phyloP scores from a whole-genome alignment of 108 stramenopile species.

The Discostella stelligeroides region DNA sequence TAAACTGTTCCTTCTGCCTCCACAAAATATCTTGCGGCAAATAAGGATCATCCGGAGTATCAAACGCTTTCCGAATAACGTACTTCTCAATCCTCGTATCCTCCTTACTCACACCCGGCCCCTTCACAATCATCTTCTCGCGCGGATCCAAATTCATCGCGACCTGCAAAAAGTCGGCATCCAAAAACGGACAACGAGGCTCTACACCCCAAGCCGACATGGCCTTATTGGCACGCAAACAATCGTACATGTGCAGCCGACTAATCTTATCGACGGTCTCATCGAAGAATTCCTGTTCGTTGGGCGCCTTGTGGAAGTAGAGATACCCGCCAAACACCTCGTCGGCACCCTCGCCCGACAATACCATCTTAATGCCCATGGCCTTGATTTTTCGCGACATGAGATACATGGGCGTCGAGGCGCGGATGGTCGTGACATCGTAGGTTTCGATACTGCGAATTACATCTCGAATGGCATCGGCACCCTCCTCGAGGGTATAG shows the following conservation, averaged over 20 bases:
- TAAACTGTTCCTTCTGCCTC: slow-evolving; percentile 99
- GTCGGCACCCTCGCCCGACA: slow-evolving; percentile 97
- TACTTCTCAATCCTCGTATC: slow-evolving; percentile 95
- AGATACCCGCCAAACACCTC: slow-evolving; percentile 99
- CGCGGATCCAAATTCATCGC: slow-evolving; percentile 95
- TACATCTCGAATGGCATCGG: slow-evolving; percentile 96
- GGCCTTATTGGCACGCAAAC: slow-evolving; percentile 98
- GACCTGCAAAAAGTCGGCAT: slow-evolving; percentile 95
- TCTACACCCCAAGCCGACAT: slow-evolving; percentile 99
- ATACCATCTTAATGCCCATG: slow-evolving; percentile 99
- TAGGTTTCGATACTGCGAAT: slow-evolving; percentile 96
- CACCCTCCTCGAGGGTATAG: slow-evolving; percentile 96
- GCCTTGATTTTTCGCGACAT: slow-evolving; percentile 99
- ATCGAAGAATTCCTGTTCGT: slow-evolving; percentile 94
- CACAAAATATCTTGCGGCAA: slow-evolving; percentile 96
- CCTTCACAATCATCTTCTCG: slow-evolving; percentile 94
- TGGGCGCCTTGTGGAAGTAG: slow-evolving; percentile 99
- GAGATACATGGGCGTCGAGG: slow-evolving; percentile 97
- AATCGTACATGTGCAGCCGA: slow-evolving; percentile 97
- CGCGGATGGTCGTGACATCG: slow-evolving; percentile 97
- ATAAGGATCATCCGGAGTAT: slow-evolving; percentile 98
- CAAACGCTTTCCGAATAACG: slow-evolving; percentile 97
- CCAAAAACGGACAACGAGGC: slow-evolving; percentile 96
- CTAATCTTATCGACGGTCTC: slow-evolving; percentile 95
- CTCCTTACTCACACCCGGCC: slow-evolving; percentile 70